Conservation (phyloP, 306 rosid genomes). For the Abrus pulchellus region DNA sequence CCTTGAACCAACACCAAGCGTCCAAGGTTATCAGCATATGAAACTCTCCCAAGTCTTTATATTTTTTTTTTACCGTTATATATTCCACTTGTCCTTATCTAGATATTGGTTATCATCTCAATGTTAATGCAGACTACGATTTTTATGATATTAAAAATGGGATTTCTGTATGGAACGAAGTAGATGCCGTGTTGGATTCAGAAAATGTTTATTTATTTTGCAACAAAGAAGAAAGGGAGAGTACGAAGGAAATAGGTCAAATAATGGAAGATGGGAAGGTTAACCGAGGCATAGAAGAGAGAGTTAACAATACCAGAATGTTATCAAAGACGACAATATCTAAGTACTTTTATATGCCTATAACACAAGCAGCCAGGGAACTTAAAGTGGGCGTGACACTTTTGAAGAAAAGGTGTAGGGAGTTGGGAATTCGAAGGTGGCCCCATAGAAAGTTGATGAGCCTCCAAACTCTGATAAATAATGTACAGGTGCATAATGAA, state of each 20-base stretch:
- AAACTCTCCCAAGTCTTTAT: background rate
- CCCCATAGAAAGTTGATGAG: constrained; percentile 91
- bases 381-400: constrained; percentile 84
- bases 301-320: constrained; percentile 42
- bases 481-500: constrained; percentile 62
- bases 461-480: constrained; percentile 77
- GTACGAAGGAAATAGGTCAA: constrained; percentile 2
- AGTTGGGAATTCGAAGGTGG: constrained; percentile 88
- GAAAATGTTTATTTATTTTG: background rate
- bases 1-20: constrained; percentile 47
- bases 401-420: constrained; percentile 85
- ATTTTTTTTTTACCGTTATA: background rate
- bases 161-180: constrained; percentile 47
- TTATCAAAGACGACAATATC: constrained; percentile 63
- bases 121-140: constrained; percentile 51
- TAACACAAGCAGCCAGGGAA: constrained; percentile 78
- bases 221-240: constrained; percentile 24
- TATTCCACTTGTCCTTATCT: background rate
- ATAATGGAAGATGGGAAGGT: constrained; percentile 3
- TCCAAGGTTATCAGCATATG: constrained; percentile 48
- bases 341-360: constrained; percentile 82
- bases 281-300: constrained; percentile 44
- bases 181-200: constrained; percentile 44
- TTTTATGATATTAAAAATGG: constrained; percentile 43
- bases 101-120: background rate